A percentile compares a stretch with the other conserved stretches of the same genome.
Conservation (phyloP, 305 asterid species). For the Andrographis paniculata region DNA sequence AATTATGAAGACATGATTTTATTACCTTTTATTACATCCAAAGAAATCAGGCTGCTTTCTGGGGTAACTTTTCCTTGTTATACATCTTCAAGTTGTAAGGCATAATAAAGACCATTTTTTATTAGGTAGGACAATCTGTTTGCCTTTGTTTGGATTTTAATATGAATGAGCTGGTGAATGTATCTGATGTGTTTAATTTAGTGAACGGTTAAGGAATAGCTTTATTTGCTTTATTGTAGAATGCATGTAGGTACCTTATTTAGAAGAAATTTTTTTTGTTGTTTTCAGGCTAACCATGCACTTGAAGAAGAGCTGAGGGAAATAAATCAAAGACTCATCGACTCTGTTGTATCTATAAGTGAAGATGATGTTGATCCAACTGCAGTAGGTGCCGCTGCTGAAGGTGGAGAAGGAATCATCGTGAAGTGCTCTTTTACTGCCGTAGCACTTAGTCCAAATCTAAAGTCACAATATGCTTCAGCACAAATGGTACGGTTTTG, state of each 20-base stretch:
- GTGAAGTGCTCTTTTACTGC: conserved; percentile 87
- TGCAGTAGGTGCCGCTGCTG: conserved; percentile 63
- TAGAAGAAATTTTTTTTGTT: conserved; percentile 14
- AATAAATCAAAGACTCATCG: conserved; percentile 78
- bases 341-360: conserved; percentile 70
- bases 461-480: conserved; percentile 88
- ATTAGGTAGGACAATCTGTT: neutral
- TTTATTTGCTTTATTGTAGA: neutral
- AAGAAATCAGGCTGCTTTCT: too few relatives aligned
- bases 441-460: conserved; percentile 77
- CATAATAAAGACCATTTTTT: neutral
- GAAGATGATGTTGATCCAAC: conserved; percentile 84
- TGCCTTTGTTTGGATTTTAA: neutral
- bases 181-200: conserved; percentile 1
- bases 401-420: conserved; percentile 79
- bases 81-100: neutral
- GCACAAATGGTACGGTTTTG: conserved; percentile 70
- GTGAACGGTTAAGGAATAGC: too few relatives aligned
- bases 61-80: neutral
- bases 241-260: conserved; percentile 14
- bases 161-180: conserved; percentile 6
- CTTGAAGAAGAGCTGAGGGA: conserved; percentile 83
- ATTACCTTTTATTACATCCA: too few relatives aligned
- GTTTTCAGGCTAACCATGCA: conserved; percentile 71
- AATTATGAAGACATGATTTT: too few relatives aligned